Base-by-base conservation (phyloP, 345 rosid species). In the Aegle marmelos region DNA sequence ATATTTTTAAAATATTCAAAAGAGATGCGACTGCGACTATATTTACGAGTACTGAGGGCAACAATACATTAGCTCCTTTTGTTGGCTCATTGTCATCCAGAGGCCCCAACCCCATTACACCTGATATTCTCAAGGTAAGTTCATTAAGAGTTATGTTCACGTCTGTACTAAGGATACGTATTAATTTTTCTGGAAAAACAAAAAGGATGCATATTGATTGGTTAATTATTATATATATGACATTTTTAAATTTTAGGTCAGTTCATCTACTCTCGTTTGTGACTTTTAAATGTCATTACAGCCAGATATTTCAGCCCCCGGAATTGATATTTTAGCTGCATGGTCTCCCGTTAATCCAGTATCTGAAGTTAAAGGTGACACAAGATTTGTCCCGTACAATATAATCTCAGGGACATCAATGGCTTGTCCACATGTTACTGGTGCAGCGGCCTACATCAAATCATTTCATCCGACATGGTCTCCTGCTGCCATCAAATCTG, bases 241-340 rank as follows among this genome's bases (percentile, higher is more conserved):
- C 48, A 9, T 9, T 41, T 41, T 9, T 8, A 39, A 39, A 39
- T 39, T 41, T 10, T 41, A 41, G 10, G 48, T 9, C 14, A 41
- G 48, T 41, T 10, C 14, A 10, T 41, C 48, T 41, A 41, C 9
- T 41, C 22, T 45, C 48, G 8, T 69, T 9, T 6, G 13, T 5
- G 50, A 27, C 58, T 28, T 28, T 17, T 17, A 48, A 48, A 48
- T 48, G 54, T 48, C 10, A 41, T 48, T 79, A 63, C 89, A 89
- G 90, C 95, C 93, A n/a, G 93, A 91, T 76, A 77, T 89, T 10
- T 72, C 87, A 21, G 93, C 91, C 0, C 91, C 90, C 0, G 91
- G 91, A 81, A 81, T 88, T 63, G 81, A 85, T 66, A 89, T 91
- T 28, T 70, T 89, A 10, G 91, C 91, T 11, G 91, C 92, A 1